A percentile compares a stretch with the other conserved stretches of the same genome.
These are phyloP conservation scores for Manihot esculenta DNA, from an alignment of 441 rosid genomes.

Conservation along the genomic window DNA sequence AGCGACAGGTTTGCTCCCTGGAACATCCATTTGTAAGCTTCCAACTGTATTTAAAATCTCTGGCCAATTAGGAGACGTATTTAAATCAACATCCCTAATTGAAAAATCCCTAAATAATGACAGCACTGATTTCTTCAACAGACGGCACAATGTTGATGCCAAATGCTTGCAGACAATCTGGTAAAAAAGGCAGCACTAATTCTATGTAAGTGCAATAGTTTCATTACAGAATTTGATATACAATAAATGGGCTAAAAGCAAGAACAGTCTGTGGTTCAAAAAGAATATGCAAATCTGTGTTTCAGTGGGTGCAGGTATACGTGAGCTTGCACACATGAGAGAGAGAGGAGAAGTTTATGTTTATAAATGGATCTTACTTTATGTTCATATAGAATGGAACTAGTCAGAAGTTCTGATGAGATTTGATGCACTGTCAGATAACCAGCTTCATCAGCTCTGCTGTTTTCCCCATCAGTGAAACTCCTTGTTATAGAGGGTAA, in stretches of 20 bases:
- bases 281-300: background rate
- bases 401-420: constrained; percentile 61
- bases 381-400: constrained; percentile 62
- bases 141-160: constrained; percentile 56
- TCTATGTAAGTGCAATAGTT: constrained; percentile 18
- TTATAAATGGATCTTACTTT: constrained; percentile 52
- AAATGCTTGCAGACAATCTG: constrained; percentile 92
- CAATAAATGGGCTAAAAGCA: constrained; percentile 5
- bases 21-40: constrained; percentile 31
- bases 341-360: constrained; percentile 9
- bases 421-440: constrained; percentile 49
- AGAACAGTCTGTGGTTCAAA: background rate
- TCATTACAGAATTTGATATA: constrained; percentile 6
- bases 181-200: constrained; percentile 35
- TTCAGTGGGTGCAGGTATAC: background rate
- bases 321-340: background rate
- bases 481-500: constrained; percentile 40
- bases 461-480: constrained; percentile 30
- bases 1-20: constrained; percentile 23
- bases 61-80: constrained; percentile 59
- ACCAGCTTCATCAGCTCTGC: constrained; percentile 30
- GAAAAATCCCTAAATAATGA: constrained; percentile 35
- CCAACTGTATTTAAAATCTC: constrained; percentile 54
- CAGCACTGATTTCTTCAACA: constrained; percentile 50
- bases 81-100: constrained; percentile 36